phyloP scores from a whole-genome alignment of 331 rosid species.

The Prunus yedoensis region DNA sequence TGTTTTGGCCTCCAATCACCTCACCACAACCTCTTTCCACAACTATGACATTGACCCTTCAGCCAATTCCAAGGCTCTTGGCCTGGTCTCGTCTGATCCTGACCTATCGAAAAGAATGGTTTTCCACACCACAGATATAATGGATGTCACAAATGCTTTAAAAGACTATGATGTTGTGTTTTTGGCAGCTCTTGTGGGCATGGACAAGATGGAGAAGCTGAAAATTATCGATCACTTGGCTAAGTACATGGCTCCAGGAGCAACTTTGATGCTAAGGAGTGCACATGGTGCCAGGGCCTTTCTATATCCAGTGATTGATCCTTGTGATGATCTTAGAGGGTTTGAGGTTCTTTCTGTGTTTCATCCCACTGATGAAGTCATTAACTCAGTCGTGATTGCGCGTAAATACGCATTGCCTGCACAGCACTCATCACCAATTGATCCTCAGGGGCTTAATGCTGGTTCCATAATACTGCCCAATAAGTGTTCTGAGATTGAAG shows the following conservation, averaged over 20 bases:
- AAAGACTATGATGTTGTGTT: constrained; percentile 64
- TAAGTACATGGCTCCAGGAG: constrained; percentile 66
- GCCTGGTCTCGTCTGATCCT: constrained; percentile 49
- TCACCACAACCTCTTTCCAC: constrained; percentile 60
- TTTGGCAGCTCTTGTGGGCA: constrained; percentile 86
- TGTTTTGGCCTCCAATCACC: constrained; percentile 69
- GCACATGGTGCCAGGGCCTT: constrained; percentile 91
- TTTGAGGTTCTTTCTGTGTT: constrained; percentile 77
- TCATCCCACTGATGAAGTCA: constrained; percentile 82
- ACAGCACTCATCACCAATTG: constrained; percentile 20
- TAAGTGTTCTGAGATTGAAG: constrained; percentile 67
- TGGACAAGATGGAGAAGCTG: constrained; percentile 60
- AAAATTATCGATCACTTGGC: constrained; percentile 58
- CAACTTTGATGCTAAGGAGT: constrained; percentile 77
- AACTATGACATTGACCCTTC: constrained; percentile 66
- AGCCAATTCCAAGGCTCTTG: constrained; percentile 65
- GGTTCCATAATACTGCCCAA: constrained; percentile 40
- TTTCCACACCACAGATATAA: constrained; percentile 62
- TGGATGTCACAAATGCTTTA: constrained; percentile 48
- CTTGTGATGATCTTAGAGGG: constrained; percentile 56
- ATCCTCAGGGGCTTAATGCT: constrained; percentile 34
- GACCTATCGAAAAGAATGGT: constrained; percentile 65
- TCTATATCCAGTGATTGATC: constrained; percentile 82
- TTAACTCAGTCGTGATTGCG: constrained; percentile 80
- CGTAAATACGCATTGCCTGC: constrained; percentile 43